These are phyloP conservation scores for Plasmodium yoelii DNA, from an alignment of 169 alveolate genomes.

Conservation along the genomic window DNA sequence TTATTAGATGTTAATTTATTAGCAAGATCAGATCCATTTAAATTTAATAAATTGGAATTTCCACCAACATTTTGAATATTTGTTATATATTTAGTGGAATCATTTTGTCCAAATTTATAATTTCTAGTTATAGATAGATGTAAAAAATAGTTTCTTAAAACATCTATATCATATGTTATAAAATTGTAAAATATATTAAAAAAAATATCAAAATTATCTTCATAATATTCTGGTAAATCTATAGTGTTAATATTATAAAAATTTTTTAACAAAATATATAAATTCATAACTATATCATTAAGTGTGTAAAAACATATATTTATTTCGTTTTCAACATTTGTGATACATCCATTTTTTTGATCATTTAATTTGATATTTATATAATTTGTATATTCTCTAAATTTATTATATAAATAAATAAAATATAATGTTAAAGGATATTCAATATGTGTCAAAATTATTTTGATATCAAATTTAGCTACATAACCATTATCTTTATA, in stretches of 20 bases:
- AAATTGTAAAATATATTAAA: conserved; percentile 29
- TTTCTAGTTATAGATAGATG: not conserved
- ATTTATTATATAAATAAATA: conserved; percentile 26
- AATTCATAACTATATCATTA: conserved; percentile 22
- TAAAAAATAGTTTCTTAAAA: conserved; percentile 3
- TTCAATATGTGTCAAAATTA: conserved; percentile 63
- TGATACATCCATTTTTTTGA: not conserved
- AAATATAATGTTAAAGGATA: conserved; percentile 42
- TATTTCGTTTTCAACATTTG: not conserved
- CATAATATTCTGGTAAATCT: conserved; percentile 63
- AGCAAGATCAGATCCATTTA: not conserved
- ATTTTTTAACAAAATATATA: conserved; percentile 20
- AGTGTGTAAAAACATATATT: conserved; percentile 10
- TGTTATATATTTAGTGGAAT: not conserved
- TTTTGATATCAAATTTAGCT: conserved; percentile 47
- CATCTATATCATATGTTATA: conserved; percentile 16
- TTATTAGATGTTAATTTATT: not conserved
- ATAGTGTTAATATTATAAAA: conserved; percentile 24
- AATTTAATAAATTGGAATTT: not conserved
- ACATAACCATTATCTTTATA: conserved; percentile 61
- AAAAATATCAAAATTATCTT: conserved; percentile 55
- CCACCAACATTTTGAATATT: too few species aligned
- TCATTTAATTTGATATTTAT: conserved; percentile 6
- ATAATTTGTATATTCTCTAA: conserved; percentile 17
- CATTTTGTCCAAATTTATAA: not conserved